Evolutionary conservation across 2,329 filamentous ascomycete species (phyloP).

Genomic region (Talaromyces sp.): DNA sequence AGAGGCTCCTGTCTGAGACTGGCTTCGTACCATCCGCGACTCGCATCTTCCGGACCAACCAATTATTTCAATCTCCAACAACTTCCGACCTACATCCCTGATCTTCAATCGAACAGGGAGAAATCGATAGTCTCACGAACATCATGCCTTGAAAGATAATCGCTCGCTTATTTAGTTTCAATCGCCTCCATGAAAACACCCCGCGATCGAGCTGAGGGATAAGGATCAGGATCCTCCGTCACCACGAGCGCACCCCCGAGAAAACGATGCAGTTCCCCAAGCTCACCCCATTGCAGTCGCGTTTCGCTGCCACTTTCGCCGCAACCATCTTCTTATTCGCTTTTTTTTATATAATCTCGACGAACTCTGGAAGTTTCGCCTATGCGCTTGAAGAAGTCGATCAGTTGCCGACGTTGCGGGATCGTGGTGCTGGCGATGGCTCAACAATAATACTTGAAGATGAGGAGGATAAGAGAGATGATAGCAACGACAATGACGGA

Average conservation of each 20-base stretch:
- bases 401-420: conserved; percentile 19
- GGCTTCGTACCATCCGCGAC: not conserved
- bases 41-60: not conserved
- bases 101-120: not conserved
- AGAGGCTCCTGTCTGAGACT: not conserved
- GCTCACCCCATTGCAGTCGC: conserved; percentile 68
- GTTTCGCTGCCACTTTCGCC: conserved; percentile 65
- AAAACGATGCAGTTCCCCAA: conserved; percentile 44
- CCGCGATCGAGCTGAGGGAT: conserved; percentile 13
- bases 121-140: not conserved
- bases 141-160: not conserved
- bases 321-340: conserved; percentile 60
- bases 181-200: conserved; percentile 6
- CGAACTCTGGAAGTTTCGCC: conserved; percentile 56
- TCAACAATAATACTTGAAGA: conserved; percentile 2
- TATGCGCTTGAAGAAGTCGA: conserved; percentile 57
- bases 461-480: conserved; percentile 50
- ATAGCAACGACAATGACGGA: conserved; percentile 30
- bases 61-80: not conserved
- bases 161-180: not conserved
- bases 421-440: conserved; percentile 46
- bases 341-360: conserved; percentile 62
- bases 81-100: not conserved
- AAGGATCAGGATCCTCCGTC: conserved; percentile 1
- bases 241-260: not conserved